Evolutionary conservation across 805 yeast genomes (phyloP), one percentile per base, ranked within the genome.

Genomic region (Lachancea nothofagi): DNA sequence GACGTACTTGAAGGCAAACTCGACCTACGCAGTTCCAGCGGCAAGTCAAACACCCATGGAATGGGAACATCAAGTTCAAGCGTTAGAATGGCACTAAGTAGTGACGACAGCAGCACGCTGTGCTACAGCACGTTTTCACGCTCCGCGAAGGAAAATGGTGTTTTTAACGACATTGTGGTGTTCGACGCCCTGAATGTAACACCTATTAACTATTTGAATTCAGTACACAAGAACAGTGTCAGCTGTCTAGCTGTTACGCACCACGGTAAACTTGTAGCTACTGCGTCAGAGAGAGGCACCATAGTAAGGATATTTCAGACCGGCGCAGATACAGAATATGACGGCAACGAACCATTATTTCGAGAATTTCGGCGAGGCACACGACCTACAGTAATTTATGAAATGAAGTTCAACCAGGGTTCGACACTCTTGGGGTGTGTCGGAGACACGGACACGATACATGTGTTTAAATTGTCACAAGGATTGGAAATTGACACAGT

Each of bases 371-470:
- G 89, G 50, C 67, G 89, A 49, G 89, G 89, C 2, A 74, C 84
- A 4, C 83, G 87, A 52, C 82, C 84, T 2, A 80, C 95, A 9
- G 70, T 67, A 40, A 78, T 88, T 17, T 77, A 74, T 49, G 80
- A 86, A 33, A 64, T 88, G 40, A 67, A 72, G 27, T 87, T 88
- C 61, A 80, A 83, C 49, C 60, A 69, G 18, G 75, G 77, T 40
- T 72, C 82, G 33, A 67, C 70, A 2, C 68, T 80, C 40, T 66
- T 89, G n/a, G 78, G 82, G n/a, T 93, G 89, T 33, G 77, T 88
- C 3, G 81, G 90, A 28, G 77, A 87, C 25, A 82, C 95, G 10
- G 94, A 83, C 22, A 88, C 96, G 0, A 83, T 88, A n/a, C 97
- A 88, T 58, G 75, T 88, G 15, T 88, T 88, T 65, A 68, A 83